Conservation (phyloP, 768 basidiomycete species). For the Podaxis rugospora region DNA sequence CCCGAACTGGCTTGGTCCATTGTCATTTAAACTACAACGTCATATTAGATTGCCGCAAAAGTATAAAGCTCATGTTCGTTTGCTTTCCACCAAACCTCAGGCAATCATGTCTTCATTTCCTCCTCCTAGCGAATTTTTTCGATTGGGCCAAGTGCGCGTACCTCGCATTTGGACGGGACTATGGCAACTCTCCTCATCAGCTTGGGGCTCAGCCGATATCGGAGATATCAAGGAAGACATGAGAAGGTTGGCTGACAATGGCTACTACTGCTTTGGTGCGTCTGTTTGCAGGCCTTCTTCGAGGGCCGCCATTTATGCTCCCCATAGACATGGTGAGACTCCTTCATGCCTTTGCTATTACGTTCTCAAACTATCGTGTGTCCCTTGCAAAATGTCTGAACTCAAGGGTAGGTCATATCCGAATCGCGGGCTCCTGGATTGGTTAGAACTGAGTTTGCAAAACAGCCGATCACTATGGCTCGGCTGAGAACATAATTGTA, state of each 20-base stretch:
- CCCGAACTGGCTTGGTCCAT: not conserved
- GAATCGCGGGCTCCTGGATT: not conserved
- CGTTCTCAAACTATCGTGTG: not conserved
- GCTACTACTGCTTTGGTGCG: constrained; percentile 63
- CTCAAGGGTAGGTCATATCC: constrained; percentile 24
- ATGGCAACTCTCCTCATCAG: constrained; percentile 84
- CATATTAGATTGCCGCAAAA: constrained; percentile 16
- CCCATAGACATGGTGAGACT: constrained; percentile 33
- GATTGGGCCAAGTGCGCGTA: constrained; percentile 49
- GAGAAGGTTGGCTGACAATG: constrained; percentile 54
- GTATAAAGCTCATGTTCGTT: constrained; percentile 9
- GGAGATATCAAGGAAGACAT: constrained; percentile 64
- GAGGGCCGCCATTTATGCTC: not conserved
- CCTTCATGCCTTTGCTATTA: not conserved
- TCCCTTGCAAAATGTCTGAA: not conserved
- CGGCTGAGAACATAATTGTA: constrained; percentile 79
- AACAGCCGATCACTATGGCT: constrained; percentile 83
- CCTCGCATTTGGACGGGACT: constrained; percentile 75
- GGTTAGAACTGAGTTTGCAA: constrained; percentile 5
- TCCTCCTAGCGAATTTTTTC: constrained; percentile 39
- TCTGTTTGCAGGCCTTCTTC: not conserved
- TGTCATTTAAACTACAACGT: constrained; percentile 1
- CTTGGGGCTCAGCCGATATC: constrained; percentile 76
- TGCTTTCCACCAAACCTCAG: constrained; percentile 6
- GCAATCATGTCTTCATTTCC: constrained; percentile 17